These are phyloP conservation scores for Trichoderma parareesei DNA, from an alignment of 495 filamentous ascomycete species.

Conservation along the genomic window DNA sequence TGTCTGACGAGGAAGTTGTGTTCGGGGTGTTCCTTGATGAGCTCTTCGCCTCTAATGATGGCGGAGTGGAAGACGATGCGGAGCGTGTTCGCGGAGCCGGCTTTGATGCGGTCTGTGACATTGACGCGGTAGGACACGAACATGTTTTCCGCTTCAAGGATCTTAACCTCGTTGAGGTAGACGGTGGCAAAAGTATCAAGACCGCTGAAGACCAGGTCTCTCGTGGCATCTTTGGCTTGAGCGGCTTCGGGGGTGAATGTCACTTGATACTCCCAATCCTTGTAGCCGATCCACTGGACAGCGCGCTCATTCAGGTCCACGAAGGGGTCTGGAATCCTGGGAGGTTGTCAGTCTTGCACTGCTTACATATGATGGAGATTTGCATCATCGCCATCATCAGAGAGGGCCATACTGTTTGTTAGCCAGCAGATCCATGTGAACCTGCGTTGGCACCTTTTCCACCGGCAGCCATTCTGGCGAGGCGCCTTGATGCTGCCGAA, in stretches of 20 bases:
- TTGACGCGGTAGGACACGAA: slow-evolving; percentile 55
- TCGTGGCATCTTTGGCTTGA: slow-evolving; percentile 16
- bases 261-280: slow-evolving; percentile 45
- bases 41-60: slow-evolving; percentile 28
- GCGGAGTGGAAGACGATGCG: slow-evolving; percentile 38
- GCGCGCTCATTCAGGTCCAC: slow-evolving; percentile 53
- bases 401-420: slow-evolving; percentile 22
- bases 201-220: slow-evolving; percentile 60
- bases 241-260: slow-evolving; percentile 12
- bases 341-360: background rate
- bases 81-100: slow-evolving; percentile 23
- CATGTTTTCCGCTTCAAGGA: slow-evolving; percentile 62
- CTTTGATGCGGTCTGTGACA: slow-evolving; percentile 39
- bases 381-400: no score
- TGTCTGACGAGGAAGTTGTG: slow-evolving; percentile 40
- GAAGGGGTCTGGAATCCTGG: slow-evolving; percentile 48
- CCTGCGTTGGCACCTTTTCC: slow-evolving; percentile 48
- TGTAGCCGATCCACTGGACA: slow-evolving; percentile 61
- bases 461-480: slow-evolving; percentile 42
- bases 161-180: slow-evolving; percentile 49
- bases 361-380: background rate
- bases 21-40: slow-evolving; percentile 33
- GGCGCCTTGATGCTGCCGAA: slow-evolving; percentile 31
- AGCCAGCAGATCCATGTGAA: slow-evolving; percentile 57
- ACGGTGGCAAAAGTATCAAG: slow-evolving; percentile 67